Evolutionary conservation across 2,329 filamentous ascomycete species (phyloP), one percentile per base, ranked within the genome.

Genomic region (Aspergillus costaricaensis): DNA sequence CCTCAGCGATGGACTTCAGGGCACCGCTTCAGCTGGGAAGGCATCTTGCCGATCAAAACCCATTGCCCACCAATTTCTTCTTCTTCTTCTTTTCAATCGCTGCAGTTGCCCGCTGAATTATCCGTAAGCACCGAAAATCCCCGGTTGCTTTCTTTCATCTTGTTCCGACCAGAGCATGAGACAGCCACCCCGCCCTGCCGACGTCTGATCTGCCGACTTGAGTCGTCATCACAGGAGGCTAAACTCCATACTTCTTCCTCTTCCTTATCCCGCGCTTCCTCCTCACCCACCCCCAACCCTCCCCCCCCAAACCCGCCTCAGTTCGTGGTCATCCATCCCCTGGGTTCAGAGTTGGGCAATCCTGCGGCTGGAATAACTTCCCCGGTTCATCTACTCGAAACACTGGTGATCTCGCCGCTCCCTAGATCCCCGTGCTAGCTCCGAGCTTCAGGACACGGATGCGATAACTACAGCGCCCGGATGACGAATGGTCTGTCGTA

Each of bases 401-500:
- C 53, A 55, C 39, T 15, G 23, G 39, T 43, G 38, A 39, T 47
- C 19, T 32, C 19, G 25, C 19, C 39, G 21, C n/a, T 30, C 39
- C 12, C 19, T 32, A n/a, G 25, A 41, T 23, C 25, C 25, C 53
- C 53, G 53, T 44, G 53, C 23, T 27, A 44, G 51, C 43, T 47
- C 43, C 53, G 43, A 27, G 39, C 41, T 36, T 55, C 47, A 66
- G 66, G 62, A 66, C 62, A 65, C 63, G 65, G 64, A 67, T 68
- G 66, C 62, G 65, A 67, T 62, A 67, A 60, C 52, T 48, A 62
- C 61, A 57, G 57, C 58, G 52, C 41, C 68, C 72, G 67, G 62
- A 75, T 75, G 69, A 72, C 73, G 74, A 71, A 74, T 76, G 75
- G 67, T 69, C 68, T 72, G 65, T 67, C 61, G 60, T 73, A 70